phyloP scores from a whole-genome alignment of 257 asterid species.

The Nicotiana paniculata region DNA sequence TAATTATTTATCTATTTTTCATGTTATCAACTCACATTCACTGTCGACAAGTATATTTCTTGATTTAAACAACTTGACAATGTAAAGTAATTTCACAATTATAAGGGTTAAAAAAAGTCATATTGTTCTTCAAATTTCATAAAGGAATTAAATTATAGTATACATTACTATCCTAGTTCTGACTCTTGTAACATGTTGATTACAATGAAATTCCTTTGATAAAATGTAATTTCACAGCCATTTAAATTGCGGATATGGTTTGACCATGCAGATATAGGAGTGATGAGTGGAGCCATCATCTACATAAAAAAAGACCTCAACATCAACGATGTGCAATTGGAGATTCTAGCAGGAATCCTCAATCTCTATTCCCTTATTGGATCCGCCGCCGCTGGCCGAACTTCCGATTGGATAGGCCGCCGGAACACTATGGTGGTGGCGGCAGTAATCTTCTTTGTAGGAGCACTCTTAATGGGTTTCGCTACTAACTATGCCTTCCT shows the following conservation, averaged over 20 bases:
- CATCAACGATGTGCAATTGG: conserved; percentile 19
- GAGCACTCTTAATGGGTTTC: conserved; percentile 28
- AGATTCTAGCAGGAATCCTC: conserved; percentile 21
- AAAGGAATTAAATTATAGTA: too few relatives aligned
- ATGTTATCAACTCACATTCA: too few relatives aligned
- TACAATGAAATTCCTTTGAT: too few relatives aligned
- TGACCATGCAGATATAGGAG: conserved; percentile 24
- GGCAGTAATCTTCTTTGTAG: conserved; percentile 14
- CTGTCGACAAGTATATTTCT: too few relatives aligned
- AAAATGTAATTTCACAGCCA: not conserved
- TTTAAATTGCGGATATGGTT: not conserved
- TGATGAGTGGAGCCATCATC: conserved; percentile 28
- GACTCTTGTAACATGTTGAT: not conserved
- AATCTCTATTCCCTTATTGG: conserved; percentile 27
- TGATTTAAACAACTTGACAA: too few relatives aligned
- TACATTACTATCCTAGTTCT: not conserved
- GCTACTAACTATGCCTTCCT: conserved; percentile 29
- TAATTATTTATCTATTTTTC: too few relatives aligned
- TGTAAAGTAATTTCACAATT: too few relatives aligned
- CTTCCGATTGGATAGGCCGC: conserved; percentile 34
- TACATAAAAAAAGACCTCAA: conserved; percentile 20
- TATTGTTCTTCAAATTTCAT: too few relatives aligned
- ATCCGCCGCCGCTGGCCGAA: conserved; percentile 26
- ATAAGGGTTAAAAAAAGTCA: too few relatives aligned
- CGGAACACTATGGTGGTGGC: conserved; percentile 26